Base-by-base conservation (phyloP, 2,329 filamentous ascomycete species). In the Paraphaeosphaeria sporulosa region DNA sequence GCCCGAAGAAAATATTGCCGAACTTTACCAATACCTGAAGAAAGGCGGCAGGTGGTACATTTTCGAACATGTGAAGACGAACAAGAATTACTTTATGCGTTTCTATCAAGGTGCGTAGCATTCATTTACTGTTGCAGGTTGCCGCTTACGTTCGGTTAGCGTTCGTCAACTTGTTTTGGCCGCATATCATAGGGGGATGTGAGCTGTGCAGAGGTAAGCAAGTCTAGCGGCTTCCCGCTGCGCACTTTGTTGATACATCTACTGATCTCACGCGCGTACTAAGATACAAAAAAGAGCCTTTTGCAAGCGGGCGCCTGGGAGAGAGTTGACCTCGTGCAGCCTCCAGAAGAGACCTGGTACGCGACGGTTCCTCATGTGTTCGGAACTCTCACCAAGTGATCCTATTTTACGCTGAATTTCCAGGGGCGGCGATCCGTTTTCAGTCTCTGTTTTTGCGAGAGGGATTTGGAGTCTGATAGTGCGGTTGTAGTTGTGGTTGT, bases 11-110 rank as follows among this genome's bases (percentile, higher is more conserved):
- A 54, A 54, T 15, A 54, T 54, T 15, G 25, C 51, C 2, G 51
- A 54, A 19, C 38, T 54, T 17, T 54, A 54, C 27, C 36, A 54
- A 32, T 54, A 54, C 38, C 27, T 54, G 38, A 54, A 54, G 38
- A 54, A 54, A 32, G 51, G 38, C 15, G 51, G 51, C 6, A 27
- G 51, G n/a, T 54, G 51, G 51, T 54, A 54, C 15, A 38, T 54
- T 1, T 54, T 43, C 17, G 51, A 54, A n/a, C 51, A 54, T 44
- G 51, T 54, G 15, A 30, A 34, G 25, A 19, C 25, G 10, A 32
- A 43, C 7, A 27, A 25, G 9, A 43, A 43, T 9, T 54, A 38
- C 23, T 54, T 32, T 10, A 54, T 54, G 51, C 42, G 36, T 25
- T 44, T 44, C 9, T 54, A 54, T 32, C 51, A 54, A 54, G 51